Conservation (phyloP, 345 rosid species). For the Citrus australasica region DNA sequence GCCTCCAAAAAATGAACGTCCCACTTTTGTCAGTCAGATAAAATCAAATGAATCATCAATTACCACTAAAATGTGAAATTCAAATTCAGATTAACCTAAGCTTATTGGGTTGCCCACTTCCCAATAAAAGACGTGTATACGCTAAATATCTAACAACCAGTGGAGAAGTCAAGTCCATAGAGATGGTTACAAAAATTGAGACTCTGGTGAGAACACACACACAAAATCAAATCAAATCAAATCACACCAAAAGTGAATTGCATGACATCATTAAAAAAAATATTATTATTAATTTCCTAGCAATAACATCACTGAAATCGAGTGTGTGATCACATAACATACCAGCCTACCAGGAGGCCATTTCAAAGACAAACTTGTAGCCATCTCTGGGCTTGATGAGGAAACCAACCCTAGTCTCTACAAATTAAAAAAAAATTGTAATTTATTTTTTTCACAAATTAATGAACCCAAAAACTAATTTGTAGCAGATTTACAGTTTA, state of each 20-base stretch:
- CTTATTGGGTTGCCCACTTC: too few relatives aligned
- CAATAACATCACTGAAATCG: too few relatives aligned
- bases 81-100: neutral
- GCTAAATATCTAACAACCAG: too few relatives aligned
- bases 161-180: neutral
- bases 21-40: neutral
- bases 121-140: too few relatives aligned
- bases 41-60: neutral
- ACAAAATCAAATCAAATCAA: neutral
- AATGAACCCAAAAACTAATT: too few relatives aligned
- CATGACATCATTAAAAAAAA: too few relatives aligned
- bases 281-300: too few relatives aligned
- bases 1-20: neutral
- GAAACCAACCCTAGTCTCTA: too few relatives aligned
- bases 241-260: neutral
- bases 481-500: too few relatives aligned
- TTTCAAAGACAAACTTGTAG: conserved; percentile 5
- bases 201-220: too few relatives aligned
- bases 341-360: neutral
- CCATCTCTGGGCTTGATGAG: neutral
- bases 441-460: too few relatives aligned
- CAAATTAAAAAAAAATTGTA: too few relatives aligned
- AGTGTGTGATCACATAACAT: neutral
- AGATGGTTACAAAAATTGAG: neutral
- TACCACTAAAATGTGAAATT: neutral